Base-by-base conservation (phyloP, 2,329 filamentous ascomycete genomes). In the Botrytis hyacinthi region DNA sequence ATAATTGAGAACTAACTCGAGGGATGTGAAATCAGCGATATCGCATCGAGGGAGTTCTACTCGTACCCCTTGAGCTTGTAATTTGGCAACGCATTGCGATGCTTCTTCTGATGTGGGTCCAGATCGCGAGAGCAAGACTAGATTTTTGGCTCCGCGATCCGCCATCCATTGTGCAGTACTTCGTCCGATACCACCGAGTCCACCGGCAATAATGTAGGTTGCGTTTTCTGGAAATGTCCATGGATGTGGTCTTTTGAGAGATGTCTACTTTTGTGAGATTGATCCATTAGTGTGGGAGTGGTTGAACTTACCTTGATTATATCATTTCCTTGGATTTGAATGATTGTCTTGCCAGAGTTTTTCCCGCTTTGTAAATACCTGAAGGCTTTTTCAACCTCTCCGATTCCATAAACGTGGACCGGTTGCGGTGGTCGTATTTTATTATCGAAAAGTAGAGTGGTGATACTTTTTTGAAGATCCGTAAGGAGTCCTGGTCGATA, bases 31-130 rank as follows among this genome's bases (percentile, higher is more conserved):
- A 29, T 84, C 80, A 2, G 84, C 82, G 2, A 88, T 84, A 73
- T 89, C 84, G 78, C 87, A 88, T 8, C 79, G 75, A 44, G 82
- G 81, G 20, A 87, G 82, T 16, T 83, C 77, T 35, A 87, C 81
- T 29, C 83, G 81, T 1, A 84, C 84, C 0, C 83, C 84, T 2
- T 77, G 74, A 12, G 1, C 75, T 72, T 37, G 57, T 40, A n/a
- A 77, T 62, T 22, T 70, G 51, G 2, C 44, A 9, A 26, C 76
- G 29, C 6, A 78, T 65, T 18, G 66, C 35, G 51, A 70, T 37
- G n/a, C 67, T 51, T 63, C 32, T 40, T 70, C 73, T 26, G 42
- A 59, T 4, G 29, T 37, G 16, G 61, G 40, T 16, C 76, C 77
- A 22, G 71, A 74, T 14, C 81, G 74, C 16, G 81, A 82, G 8